phyloP scores from a whole-genome alignment of 1,284 basidiomycete species.

The Leccinum huronense region DNA sequence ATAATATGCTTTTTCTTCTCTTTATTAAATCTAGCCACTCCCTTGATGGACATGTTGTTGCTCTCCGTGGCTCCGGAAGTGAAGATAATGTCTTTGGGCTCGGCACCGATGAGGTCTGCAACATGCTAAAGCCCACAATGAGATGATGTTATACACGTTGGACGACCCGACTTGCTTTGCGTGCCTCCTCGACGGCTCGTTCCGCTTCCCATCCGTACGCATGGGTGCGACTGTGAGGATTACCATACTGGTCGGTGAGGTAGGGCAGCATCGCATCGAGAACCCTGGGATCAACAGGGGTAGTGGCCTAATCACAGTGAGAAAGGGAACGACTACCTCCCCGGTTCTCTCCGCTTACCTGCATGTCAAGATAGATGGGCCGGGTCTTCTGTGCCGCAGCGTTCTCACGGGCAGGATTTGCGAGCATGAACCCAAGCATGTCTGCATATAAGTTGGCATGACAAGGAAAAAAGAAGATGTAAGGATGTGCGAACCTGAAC shows the following conservation, averaged over 20 bases:
- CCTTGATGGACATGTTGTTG: slow-evolving; percentile 99
- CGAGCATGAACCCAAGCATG: slow-evolving; percentile 89
- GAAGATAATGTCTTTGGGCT: slow-evolving; percentile 95
- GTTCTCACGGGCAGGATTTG: slow-evolving; percentile 64
- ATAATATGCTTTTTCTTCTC: slow-evolving; percentile 90
- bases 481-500: slow-evolving; percentile 50
- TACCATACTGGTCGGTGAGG: slow-evolving; percentile 95
- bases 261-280: slow-evolving; percentile 97
- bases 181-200: slow-evolving; percentile 87
- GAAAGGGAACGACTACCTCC: slow-evolving; percentile 2
- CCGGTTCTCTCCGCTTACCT: slow-evolving; percentile 46
- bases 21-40: slow-evolving; percentile 92
- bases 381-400: slow-evolving; percentile 63
- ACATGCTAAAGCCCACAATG: slow-evolving; percentile 58
- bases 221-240: slow-evolving; percentile 97
- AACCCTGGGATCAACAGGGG: slow-evolving; percentile 96
- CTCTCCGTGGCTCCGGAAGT: slow-evolving; percentile 98
- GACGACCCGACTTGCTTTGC: slow-evolving; percentile 54
- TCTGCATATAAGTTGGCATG: slow-evolving; percentile 44
- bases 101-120: slow-evolving; percentile 90
- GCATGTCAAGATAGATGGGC: slow-evolving; percentile 96
- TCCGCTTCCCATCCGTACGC: slow-evolving; percentile 99
- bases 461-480: slow-evolving; percentile 1
- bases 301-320: slow-evolving; percentile 72
- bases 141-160: slow-evolving; percentile 14